A percentile compares a stretch with the other conserved stretches of the same genome.
These are phyloP conservation scores for Tilletiopsis washingtonensis DNA, from an alignment of 1,284 basidiomycete genomes.

Conservation along the genomic window DNA sequence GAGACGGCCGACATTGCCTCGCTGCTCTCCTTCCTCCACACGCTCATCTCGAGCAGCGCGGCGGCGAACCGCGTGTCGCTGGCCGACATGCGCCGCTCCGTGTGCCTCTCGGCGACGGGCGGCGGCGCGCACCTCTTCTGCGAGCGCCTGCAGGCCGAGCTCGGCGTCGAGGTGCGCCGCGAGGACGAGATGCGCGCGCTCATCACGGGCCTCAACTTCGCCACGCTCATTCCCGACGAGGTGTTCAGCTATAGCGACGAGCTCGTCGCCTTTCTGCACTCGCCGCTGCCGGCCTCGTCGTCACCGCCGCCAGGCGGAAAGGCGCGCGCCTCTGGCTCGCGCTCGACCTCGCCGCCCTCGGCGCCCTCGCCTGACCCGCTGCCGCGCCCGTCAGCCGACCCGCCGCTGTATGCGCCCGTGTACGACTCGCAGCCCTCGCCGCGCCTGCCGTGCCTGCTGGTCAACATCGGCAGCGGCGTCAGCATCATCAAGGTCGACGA, in stretches of 20 bases:
- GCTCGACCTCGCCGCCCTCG: not conserved
- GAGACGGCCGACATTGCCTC: conserved; percentile 77
- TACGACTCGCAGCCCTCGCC: conserved; percentile 64
- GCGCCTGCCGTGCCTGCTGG: conserved; percentile 88
- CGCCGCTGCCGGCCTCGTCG: conserved; percentile 14
- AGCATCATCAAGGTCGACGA: conserved; percentile 96
- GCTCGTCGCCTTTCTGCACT: conserved; percentile 57
- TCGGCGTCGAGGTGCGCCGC: conserved; percentile 72
- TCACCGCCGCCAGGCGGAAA: too few relatives aligned
- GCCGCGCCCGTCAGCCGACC: conserved; percentile 82
- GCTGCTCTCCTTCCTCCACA: conserved; percentile 79
- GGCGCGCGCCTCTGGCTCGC: conserved; percentile 6
- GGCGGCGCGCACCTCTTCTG: conserved; percentile 94
- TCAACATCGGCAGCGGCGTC: conserved; percentile 97
- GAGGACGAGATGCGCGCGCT: conserved; percentile 99
- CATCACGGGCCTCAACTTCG: conserved; percentile 93
- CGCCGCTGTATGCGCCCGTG: conserved; percentile 78
- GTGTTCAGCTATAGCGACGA: conserved; percentile 99
- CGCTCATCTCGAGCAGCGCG: conserved; percentile 79
- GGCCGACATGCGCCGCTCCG: conserved; percentile 80
- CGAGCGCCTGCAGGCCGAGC: conserved; percentile 65
- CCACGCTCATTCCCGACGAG: conserved; percentile 91
- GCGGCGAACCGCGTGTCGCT: conserved; percentile 78
- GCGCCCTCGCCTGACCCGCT: conserved; percentile 49
- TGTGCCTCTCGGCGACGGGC: conserved; percentile 97